Percentiles rank a stretch among this genome's conserved stretches.
Conservation (phyloP, 2,329 filamentous ascomycete genomes). For the Colletotrichum sp. region DNA sequence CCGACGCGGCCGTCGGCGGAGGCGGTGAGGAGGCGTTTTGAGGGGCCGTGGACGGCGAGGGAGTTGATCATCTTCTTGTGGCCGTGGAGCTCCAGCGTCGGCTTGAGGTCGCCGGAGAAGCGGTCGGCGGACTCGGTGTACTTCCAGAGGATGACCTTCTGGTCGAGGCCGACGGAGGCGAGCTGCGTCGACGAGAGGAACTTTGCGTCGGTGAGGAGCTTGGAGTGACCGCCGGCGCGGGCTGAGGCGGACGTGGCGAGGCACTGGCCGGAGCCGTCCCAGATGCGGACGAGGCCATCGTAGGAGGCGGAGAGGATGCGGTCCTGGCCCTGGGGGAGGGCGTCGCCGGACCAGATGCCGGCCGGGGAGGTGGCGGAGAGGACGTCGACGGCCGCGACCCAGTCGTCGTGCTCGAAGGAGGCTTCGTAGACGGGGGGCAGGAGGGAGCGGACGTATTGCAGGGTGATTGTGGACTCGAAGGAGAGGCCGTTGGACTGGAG, state of each 20-base stretch:
- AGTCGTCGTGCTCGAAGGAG: slow-evolving; percentile 96
- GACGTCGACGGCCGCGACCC: slow-evolving; percentile 88
- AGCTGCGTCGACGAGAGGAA: slow-evolving; percentile 82
- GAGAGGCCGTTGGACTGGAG: slow-evolving; percentile 86
- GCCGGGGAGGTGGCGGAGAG: slow-evolving; percentile 71
- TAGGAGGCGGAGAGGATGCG: slow-evolving; percentile 91
- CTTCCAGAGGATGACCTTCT: slow-evolving; percentile 88
- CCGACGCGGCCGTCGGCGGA: slow-evolving; percentile 84
- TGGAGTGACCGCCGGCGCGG: slow-evolving; percentile 74
- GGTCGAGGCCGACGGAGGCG: slow-evolving; percentile 83
- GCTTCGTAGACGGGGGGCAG: slow-evolving; percentile 89
- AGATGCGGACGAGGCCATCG: slow-evolving; percentile 86
- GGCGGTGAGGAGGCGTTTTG: slow-evolving; percentile 82
- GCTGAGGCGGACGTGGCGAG: slow-evolving; percentile 75
- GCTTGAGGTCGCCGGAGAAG: slow-evolving; percentile 67
- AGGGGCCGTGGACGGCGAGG: slow-evolving; percentile 74
- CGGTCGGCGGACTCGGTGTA: slow-evolving; percentile 72
- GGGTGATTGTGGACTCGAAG: slow-evolving; percentile 81
- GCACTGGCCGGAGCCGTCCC: slow-evolving; percentile 88
- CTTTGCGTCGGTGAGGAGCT: slow-evolving; percentile 80
- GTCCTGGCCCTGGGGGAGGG: slow-evolving; percentile 61
- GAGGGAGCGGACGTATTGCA: slow-evolving; percentile 93
- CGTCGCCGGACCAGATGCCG: slow-evolving; percentile 58
- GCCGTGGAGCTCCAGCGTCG: slow-evolving; percentile 82
- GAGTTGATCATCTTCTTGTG: slow-evolving; percentile 78